These are phyloP conservation scores for Phytophthora pluvialis DNA, from an alignment of 352 stramenopile genomes.

Conservation along the genomic window DNA sequence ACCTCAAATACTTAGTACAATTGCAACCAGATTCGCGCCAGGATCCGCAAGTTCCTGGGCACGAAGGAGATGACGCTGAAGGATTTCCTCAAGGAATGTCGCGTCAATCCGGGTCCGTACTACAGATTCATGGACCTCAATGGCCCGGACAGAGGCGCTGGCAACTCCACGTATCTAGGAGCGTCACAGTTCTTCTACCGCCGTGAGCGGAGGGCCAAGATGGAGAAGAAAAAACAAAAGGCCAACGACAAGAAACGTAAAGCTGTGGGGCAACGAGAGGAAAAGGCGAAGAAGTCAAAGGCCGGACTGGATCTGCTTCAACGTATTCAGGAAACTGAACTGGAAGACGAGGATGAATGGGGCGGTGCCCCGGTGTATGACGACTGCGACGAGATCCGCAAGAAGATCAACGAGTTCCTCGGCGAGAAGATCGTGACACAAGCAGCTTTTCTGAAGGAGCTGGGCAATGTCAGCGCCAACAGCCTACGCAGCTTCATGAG, in stretches of 20 bases:
- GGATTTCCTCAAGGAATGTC: constrained; percentile 40
- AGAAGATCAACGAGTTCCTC: constrained; percentile 49
- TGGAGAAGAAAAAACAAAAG: constrained; percentile 23
- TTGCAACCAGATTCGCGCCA: constrained; percentile 47
- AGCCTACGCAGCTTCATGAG: constrained; percentile 50
- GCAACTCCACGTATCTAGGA: constrained; percentile 41
- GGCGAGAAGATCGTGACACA: constrained; percentile 40
- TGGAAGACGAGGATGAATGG: constrained; percentile 22
- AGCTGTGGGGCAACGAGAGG: constrained; percentile 13
- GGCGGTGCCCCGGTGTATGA: constrained; percentile 53
- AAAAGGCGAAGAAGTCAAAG: constrained; percentile 31
- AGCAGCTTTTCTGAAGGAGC: constrained; percentile 38
- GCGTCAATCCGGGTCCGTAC: constrained; percentile 48
- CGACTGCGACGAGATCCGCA: constrained; percentile 56
- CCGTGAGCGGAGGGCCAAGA: constrained; percentile 21
- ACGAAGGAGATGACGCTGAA: constrained; percentile 52
- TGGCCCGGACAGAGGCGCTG: constrained; percentile 30
- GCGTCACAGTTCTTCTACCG: constrained; percentile 45
- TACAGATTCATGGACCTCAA: constrained; percentile 55
- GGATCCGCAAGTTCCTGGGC: constrained; percentile 49
- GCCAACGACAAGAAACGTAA: constrained; percentile 29
- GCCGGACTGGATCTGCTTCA: constrained; percentile 35
- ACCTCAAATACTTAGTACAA: constrained; percentile 32
- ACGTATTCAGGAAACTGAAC: constrained; percentile 37
- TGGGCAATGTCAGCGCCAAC: constrained; percentile 46